Base-by-base conservation (phyloP, 163 green algal genomes). In the Volvox carteri region DNA sequence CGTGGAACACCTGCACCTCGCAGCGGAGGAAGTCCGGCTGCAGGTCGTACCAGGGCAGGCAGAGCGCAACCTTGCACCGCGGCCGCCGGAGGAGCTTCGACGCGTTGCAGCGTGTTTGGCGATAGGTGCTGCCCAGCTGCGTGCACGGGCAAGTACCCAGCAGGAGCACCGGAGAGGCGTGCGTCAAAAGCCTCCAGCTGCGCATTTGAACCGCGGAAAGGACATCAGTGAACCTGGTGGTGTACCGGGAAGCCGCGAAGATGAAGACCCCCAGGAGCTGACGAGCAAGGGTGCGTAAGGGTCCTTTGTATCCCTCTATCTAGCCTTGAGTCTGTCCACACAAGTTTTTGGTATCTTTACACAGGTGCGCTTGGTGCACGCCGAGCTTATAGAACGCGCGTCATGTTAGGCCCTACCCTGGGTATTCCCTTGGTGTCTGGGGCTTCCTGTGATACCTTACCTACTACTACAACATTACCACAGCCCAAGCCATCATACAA, bases 1-100 rank as follows among this genome's bases (percentile, higher is more conserved):
- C 23, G 46, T 33, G 18, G 92, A 93, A 48, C 35, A 88, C 11
- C 58, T 91, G 44, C 91, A 90, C 44, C 39, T 94, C 16, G 94
- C 90, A 0, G 77, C 81, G 0, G 91, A 95, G 90, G 88, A 89
- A 4, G 86, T 96, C 52, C 88, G 92, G 21, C 88, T 97, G 50
- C 68, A 93, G 80, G 28, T 94, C 33, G 54, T 86, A 5, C 75
- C 91, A 25, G 92, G 87, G 0, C 91, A 94, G 81, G 52, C 58
- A 78, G 65, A 60, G 72, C 33, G 18, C 4, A 46, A 39, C 9
- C 60, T 73, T 9, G 30, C 11, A 41, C 87, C 56, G 4, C 46
- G 46, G 56, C 35, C 68, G 33, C 76, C 75, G 1, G 76, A 58
- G 28, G 68, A 37, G n/a, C 68, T 88, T 33, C 35, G 23, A 41